Conservation (phyloP, 495 filamentous ascomycete genomes). For the Penicillium steckii region DNA sequence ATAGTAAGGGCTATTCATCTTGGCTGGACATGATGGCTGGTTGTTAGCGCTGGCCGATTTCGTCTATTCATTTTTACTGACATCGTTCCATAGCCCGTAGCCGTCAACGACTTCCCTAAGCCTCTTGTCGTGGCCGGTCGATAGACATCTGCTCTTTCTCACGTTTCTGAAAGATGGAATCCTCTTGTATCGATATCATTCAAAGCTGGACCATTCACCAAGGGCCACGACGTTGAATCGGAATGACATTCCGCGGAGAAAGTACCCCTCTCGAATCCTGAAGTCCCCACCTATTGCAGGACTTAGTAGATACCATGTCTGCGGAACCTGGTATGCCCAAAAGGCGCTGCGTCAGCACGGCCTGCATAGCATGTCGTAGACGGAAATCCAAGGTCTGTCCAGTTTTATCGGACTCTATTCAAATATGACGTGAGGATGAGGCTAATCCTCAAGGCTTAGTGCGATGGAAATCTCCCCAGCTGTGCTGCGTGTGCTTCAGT, state of each 20-base stretch:
- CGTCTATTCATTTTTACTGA: background rate
- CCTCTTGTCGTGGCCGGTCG: background rate
- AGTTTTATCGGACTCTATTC: background rate
- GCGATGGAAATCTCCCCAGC: conserved; percentile 88
- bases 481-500: conserved; percentile 95
- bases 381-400: conserved; percentile 74
- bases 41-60: background rate
- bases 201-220: conserved; percentile 25
- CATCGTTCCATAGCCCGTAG: background rate
- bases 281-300: conserved; percentile 11
- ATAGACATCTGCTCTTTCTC: background rate
- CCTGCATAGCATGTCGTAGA: conserved; percentile 88
- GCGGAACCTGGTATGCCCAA: conserved; percentile 53
- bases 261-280: conserved; percentile 7
- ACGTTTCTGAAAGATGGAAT: conserved; percentile 13
- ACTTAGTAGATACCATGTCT: conserved; percentile 26
- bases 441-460: conserved; percentile 46
- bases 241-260: conserved; percentile 26
- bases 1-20: background rate
- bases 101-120: background rate
- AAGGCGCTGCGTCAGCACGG: conserved; percentile 87
- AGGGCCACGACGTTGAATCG: conserved; percentile 31
- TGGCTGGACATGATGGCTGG: background rate
- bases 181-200: conserved; percentile 5
- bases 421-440: background rate